phyloP scores from a whole-genome alignment of 2,329 filamentous ascomycete species.

The Venturia asperata region DNA sequence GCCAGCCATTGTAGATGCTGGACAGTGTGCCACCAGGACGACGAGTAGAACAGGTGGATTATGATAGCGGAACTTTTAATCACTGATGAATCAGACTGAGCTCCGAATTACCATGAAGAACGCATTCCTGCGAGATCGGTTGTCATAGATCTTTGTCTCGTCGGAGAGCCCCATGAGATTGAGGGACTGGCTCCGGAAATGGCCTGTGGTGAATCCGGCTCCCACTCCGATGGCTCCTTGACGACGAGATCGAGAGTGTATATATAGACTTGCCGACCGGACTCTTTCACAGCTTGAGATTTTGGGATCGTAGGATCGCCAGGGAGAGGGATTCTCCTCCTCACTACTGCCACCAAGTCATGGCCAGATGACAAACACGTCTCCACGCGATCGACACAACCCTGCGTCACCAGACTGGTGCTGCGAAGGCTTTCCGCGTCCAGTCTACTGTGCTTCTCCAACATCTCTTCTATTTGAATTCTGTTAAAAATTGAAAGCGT shows the following conservation, averaged over 20 bases:
- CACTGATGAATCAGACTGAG: too few species aligned
- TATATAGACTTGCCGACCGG: not conserved
- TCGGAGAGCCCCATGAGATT: not conserved
- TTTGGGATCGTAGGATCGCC: not conserved
- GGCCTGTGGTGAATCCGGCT: not conserved
- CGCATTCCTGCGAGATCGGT: not conserved
- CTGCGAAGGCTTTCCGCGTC: not conserved
- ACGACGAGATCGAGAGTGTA: not conserved
- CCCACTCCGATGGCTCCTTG: not conserved
- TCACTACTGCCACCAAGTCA: not conserved
- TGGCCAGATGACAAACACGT: not conserved
- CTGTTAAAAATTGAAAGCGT: too few species aligned
- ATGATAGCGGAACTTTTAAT: too few species aligned
- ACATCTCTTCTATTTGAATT: too few species aligned
- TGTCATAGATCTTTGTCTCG: not conserved
- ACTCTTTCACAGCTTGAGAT: not conserved
- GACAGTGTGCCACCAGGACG: too few species aligned
- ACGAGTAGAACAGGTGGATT: too few species aligned
- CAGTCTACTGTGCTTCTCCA: not conserved
- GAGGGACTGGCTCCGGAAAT: not conserved
- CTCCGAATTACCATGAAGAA: not conserved
- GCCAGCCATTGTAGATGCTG: too few species aligned
- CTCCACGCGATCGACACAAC: not conserved
- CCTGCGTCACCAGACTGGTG: not conserved
- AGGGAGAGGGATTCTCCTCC: not conserved